Conservation (phyloP, 768 basidiomycete species). For the Mycena olivaceomarginata region DNA sequence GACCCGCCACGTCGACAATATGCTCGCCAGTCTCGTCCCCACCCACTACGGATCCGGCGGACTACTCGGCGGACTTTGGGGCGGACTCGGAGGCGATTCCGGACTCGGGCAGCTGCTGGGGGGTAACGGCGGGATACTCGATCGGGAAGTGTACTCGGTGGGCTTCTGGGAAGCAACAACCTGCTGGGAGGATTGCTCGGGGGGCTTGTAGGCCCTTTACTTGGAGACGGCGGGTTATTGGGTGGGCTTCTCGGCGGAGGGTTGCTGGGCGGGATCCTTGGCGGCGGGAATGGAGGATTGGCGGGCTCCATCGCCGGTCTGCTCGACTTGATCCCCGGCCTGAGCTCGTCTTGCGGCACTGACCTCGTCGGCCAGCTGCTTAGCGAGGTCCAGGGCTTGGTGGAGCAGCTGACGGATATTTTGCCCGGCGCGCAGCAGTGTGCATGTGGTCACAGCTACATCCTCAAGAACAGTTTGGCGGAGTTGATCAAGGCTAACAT, state of each 20-base stretch:
- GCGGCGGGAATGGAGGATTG: conserved; percentile 20
- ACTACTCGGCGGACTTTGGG: conserved; percentile 21
- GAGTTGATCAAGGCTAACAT: conserved; percentile 27
- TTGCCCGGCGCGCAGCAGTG: conserved; percentile 26
- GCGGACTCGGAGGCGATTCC: conserved; percentile 21
- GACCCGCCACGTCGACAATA: conserved; percentile 9
- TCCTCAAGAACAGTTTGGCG: conserved; percentile 9
- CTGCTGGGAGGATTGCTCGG: conserved; percentile 9
- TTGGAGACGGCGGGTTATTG: conserved; percentile 11
- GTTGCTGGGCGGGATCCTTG: conserved; percentile 11
- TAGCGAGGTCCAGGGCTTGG: conserved; percentile 28
- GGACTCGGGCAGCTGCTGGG: conserved; percentile 8
- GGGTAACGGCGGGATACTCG: conserved; percentile 12
- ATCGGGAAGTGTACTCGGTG: conserved; percentile 4
- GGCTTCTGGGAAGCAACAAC: background rate
- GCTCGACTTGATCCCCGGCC: conserved; percentile 17
- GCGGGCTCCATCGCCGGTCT: conserved; percentile 24
- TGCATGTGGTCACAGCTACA: background rate
- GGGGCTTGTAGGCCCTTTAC: conserved; percentile 8
- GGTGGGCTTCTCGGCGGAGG: conserved; percentile 3
- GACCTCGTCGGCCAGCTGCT: conserved; percentile 31
- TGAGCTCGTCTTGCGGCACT: conserved; percentile 25
- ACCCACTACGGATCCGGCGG: background rate
- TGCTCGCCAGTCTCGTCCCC: conserved; percentile 20
- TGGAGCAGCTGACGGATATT: conserved; percentile 6